Conservation (phyloP, 768 basidiomycete species). For the Sistotremastrum suecicum region DNA sequence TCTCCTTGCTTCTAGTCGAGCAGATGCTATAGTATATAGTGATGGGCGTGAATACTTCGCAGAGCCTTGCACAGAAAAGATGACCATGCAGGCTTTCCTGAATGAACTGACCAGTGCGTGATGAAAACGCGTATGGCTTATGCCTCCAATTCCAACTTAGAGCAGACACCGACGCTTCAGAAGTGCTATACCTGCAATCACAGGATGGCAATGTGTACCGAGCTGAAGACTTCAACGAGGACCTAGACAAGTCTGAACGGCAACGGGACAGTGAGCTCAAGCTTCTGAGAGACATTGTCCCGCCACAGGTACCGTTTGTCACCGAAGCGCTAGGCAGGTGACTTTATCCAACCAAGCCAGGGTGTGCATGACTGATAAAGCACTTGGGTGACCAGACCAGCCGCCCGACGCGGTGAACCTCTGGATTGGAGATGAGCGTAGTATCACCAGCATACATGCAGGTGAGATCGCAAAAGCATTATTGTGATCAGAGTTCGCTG, state of each 20-base stretch:
- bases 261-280: slow-evolving; percentile 20
- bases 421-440: slow-evolving; percentile 74
- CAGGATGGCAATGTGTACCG: slow-evolving; percentile 84
- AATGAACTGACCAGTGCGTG: slow-evolving; percentile 19
- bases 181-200: slow-evolving; percentile 68
- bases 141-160: background rate
- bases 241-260: slow-evolving; percentile 31
- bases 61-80: slow-evolving; percentile 56
- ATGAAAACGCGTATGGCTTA: slow-evolving; percentile 3
- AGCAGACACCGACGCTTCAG: slow-evolving; percentile 11
- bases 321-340: slow-evolving; percentile 61
- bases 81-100: slow-evolving; percentile 50
- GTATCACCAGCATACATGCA: slow-evolving; percentile 76
- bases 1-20: slow-evolving; percentile 32
- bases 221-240: slow-evolving; percentile 22
- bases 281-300: slow-evolving; percentile 49
- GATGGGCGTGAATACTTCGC: slow-evolving; percentile 54
- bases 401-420: slow-evolving; percentile 82
- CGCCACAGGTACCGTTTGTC: slow-evolving; percentile 58
- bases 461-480: slow-evolving; percentile 28
- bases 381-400: slow-evolving; percentile 24
- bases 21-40: slow-evolving; percentile 53
- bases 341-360: background rate
- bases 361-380: background rate
- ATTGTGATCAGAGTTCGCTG: background rate